A percentile compares a stretch with the other conserved stretches of the same genome.
Conservation (phyloP, 2,329 filamentous ascomycete genomes). For the Akanthomyces uredinophilus region DNA sequence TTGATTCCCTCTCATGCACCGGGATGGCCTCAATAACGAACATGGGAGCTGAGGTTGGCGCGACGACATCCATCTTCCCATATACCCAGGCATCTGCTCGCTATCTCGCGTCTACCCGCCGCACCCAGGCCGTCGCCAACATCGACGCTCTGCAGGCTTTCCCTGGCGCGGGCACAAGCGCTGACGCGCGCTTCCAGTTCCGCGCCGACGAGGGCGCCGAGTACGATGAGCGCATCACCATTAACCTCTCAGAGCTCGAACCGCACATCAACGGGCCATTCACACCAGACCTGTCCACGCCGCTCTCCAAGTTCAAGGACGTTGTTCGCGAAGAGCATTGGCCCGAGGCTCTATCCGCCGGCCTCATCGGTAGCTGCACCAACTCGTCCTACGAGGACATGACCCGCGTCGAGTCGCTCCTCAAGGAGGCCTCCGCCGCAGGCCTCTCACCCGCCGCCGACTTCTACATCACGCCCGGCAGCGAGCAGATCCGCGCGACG, state of each 20-base stretch:
- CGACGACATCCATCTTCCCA: constrained; percentile 93
- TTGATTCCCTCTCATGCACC: constrained; percentile 82
- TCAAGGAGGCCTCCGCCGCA: constrained; percentile 85
- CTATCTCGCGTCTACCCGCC: constrained; percentile 80
- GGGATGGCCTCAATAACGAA: constrained; percentile 91
- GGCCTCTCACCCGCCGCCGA: constrained; percentile 83
- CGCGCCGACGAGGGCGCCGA: constrained; percentile 73
- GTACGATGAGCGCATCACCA: constrained; percentile 87
- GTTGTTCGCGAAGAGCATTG: constrained; percentile 79
- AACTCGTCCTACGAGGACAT: constrained; percentile 99
- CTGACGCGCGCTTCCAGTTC: constrained; percentile 57
- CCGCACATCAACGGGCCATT: constrained; percentile 97
- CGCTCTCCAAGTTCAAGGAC: constrained; percentile 82
- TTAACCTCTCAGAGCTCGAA: constrained; percentile 84
- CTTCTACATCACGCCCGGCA: constrained; percentile 95
- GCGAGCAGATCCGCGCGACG: constrained; percentile 93
- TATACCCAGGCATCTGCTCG: constrained; percentile 79
- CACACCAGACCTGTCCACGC: constrained; percentile 91
- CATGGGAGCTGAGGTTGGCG: constrained; percentile 81
- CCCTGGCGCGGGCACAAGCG: constrained; percentile 36
- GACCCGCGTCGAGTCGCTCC: constrained; percentile 88
- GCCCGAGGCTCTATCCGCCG: constrained; percentile 87
- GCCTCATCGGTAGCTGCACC: constrained; percentile 94
- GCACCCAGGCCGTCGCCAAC: constrained; percentile 57
- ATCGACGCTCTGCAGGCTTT: constrained; percentile 57